These are phyloP conservation scores for Agapanthus africanus DNA, from an alignment of 106 monocot genomes.

Conservation along the genomic window DNA sequence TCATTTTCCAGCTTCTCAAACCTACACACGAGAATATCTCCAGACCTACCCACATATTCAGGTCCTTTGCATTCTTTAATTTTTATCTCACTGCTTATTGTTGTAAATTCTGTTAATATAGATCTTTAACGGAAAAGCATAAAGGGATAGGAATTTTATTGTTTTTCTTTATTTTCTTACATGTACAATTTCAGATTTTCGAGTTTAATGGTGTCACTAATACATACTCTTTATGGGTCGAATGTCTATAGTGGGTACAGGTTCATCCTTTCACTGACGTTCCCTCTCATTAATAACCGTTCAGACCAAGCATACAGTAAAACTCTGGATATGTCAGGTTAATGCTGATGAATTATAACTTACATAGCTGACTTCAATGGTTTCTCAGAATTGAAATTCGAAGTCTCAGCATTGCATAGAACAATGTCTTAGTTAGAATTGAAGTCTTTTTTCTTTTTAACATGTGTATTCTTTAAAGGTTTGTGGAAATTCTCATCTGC, in stretches of 20 bases:
- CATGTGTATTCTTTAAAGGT: neutral
- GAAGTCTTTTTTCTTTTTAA: neutral
- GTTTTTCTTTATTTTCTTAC: neutral
- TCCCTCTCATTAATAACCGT: neutral
- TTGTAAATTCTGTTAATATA: constrained; percentile 1
- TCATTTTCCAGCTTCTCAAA: constrained; percentile 44
- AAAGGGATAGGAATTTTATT: neutral
- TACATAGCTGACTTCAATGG: neutral
- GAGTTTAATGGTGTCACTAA: neutral
- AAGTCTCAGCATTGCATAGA: neutral
- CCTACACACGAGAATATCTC: constrained; percentile 65
- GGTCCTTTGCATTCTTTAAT: constrained; percentile 31
- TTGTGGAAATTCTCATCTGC: neutral
- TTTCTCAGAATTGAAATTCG: neutral
- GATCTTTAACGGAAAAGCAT: neutral
- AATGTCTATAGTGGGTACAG: neutral
- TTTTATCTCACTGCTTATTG: neutral
- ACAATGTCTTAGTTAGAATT: too few relatives aligned
- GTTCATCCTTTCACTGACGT: neutral
- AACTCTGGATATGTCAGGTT: too few relatives aligned
- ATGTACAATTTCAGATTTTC: neutral
- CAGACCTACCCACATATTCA: constrained; percentile 59
- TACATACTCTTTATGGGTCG: neutral
- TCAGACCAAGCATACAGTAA: too few relatives aligned
- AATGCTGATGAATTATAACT: neutral